Percentiles rank a stretch among this genome's conserved stretches.
Conservation (phyloP, 208 protist species). For the Crithidia fasciculata region DNA sequence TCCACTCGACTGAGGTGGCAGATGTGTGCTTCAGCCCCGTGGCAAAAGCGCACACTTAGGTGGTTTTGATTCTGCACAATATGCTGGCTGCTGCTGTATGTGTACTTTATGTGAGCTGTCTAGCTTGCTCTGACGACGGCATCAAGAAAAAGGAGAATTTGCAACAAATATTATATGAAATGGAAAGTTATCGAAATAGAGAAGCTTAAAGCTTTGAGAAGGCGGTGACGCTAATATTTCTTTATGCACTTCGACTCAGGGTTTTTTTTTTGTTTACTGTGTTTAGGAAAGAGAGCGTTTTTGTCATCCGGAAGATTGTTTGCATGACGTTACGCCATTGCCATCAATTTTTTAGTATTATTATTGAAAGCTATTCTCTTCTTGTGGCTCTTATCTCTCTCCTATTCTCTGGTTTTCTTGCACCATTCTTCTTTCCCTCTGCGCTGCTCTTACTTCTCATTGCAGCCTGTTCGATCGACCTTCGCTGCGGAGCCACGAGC, state of each 20-base stretch:
- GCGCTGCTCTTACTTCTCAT: neutral
- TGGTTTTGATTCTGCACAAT: too few relatives aligned
- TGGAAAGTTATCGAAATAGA: too few relatives aligned
- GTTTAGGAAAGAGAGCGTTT: neutral
- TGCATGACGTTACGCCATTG: neutral
- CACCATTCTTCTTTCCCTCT: neutral
- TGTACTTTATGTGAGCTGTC: too few relatives aligned
- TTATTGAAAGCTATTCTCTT: neutral
- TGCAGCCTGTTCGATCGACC: conserved; percentile 17
- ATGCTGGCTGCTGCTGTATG: too few relatives aligned
- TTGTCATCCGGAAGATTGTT: neutral
- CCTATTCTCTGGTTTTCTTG: neutral
- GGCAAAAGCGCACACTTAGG: too few relatives aligned
- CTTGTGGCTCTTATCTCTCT: conserved; percentile 15
- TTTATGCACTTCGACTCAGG: neutral
- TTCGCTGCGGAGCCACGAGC: neutral
- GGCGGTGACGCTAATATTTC: too few relatives aligned
- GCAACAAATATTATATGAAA: too few relatives aligned
- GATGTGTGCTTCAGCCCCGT: too few relatives aligned
- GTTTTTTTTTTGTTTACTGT: conserved; percentile 6
- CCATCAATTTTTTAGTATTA: neutral
- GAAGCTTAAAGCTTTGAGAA: too few relatives aligned
- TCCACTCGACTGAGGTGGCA: too few relatives aligned
- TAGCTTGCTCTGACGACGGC: too few relatives aligned
- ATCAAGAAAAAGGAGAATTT: too few relatives aligned